A percentile compares a stretch with the other conserved stretches of the same genome.
phyloP scores from a whole-genome alignment of 2,329 filamentous ascomycete genomes.

The Leptosphaerulina australis region DNA sequence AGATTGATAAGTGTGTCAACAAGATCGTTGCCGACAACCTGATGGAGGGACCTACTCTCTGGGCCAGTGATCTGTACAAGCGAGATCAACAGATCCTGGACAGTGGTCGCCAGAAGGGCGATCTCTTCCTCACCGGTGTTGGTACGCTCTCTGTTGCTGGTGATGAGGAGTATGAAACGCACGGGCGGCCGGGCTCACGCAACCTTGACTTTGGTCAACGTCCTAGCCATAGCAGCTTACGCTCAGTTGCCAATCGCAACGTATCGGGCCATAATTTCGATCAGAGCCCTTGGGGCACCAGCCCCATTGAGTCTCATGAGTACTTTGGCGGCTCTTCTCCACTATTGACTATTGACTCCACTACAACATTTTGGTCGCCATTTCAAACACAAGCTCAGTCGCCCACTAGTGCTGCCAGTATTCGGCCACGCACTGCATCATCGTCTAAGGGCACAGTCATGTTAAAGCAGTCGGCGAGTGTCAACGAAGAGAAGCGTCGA shows the following conservation, averaged over 20 bases:
- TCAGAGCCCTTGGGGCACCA: slow-evolving; percentile 67
- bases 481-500: slow-evolving; percentile 72
- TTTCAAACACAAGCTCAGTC: slow-evolving; percentile 72
- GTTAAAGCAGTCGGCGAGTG: slow-evolving; percentile 61
- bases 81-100: slow-evolving; percentile 71
- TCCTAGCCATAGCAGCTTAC: slow-evolving; percentile 63
- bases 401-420: slow-evolving; percentile 66
- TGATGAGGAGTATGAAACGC: slow-evolving; percentile 54
- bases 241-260: slow-evolving; percentile 66
- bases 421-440: slow-evolving; percentile 67
- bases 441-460: slow-evolving; percentile 72
- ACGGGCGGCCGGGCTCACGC: slow-evolving; percentile 46
- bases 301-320: slow-evolving; percentile 72
- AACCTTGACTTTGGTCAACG: slow-evolving; percentile 56
- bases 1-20: slow-evolving; percentile 83
- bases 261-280: slow-evolving; percentile 73
- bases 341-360: slow-evolving; percentile 73
- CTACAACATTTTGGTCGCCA: slow-evolving; percentile 86
- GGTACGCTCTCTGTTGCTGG: slow-evolving; percentile 57
- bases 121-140: slow-evolving; percentile 54
- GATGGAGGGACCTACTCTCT: slow-evolving; percentile 83
- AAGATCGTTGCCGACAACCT: slow-evolving; percentile 85
- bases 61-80: slow-evolving; percentile 88
- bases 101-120: slow-evolving; percentile 57
- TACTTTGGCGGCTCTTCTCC: slow-evolving; percentile 73